phyloP scores from a whole-genome alignment of 345 rosid genomes.

The Eucalyptus marginata region DNA sequence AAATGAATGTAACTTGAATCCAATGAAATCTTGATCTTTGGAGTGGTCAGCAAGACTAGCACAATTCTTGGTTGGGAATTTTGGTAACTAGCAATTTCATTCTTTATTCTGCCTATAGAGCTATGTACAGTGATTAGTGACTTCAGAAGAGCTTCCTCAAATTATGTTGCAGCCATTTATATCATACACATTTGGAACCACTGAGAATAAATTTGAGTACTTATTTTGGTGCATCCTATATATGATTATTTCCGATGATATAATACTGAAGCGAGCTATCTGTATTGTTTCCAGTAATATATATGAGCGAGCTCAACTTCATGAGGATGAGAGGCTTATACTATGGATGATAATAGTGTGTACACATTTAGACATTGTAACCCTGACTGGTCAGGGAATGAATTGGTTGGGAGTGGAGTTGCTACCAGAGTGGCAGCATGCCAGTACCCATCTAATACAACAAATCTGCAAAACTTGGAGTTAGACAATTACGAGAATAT shows the following conservation, averaged over 20 bases:
- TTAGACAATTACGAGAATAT: no score
- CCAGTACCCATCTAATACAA: conserved; percentile 64
- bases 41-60: conserved; percentile 14
- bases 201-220: neutral
- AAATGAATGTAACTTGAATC: no score
- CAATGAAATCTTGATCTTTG: no score
- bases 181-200: neutral
- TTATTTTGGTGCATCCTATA: neutral
- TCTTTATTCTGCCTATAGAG: neutral
- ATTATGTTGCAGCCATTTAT: no score
- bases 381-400: conserved; percentile 42
- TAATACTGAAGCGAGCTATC: neutral
- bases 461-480: conserved; percentile 17
- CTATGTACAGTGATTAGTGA: neutral
- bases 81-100: conserved; percentile 19
- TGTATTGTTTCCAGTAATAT: neutral
- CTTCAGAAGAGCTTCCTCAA: neutral
- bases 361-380: neutral
- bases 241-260: neutral
- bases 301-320: neutral
- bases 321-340: no score
- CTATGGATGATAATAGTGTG: neutral
- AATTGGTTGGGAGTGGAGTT: conserved; percentile 65
- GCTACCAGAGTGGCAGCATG: conserved; percentile 6
- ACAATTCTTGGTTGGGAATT: conserved; percentile 67